phyloP scores from a whole-genome alignment of 2,329 filamentous ascomycete genomes.

The Claviceps monticola region DNA sequence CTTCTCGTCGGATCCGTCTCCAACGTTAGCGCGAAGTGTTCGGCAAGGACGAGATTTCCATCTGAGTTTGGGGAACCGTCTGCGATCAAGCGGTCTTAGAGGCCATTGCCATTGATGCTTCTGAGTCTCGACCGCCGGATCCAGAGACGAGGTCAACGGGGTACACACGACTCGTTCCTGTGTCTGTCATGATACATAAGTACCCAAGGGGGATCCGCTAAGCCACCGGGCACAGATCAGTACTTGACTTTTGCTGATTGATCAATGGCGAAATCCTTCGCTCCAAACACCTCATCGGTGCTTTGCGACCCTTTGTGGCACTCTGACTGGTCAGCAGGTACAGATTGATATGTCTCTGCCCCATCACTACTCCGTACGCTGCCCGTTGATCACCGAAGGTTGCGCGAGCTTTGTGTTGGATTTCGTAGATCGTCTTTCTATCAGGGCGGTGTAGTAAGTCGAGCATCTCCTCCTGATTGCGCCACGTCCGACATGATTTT shows the following conservation, averaged over 20 bases:
- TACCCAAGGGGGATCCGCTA: conserved; percentile 3
- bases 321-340: conserved; percentile 6
- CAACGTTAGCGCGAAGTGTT: not conserved
- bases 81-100: no score
- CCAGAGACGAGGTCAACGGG: not conserved
- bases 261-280: conserved; percentile 9
- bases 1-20: not conserved
- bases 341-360: not conserved
- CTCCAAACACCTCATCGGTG: conserved; percentile 7
- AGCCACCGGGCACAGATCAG: conserved; percentile 2
- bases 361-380: not conserved
- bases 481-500: not conserved
- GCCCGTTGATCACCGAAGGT: not conserved
- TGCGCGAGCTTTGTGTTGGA: not conserved
- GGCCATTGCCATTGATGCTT: not conserved
- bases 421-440: not conserved
- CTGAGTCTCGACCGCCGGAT: not conserved
- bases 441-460: conserved; percentile 1
- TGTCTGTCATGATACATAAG: not conserved
- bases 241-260: conserved; percentile 5
- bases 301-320: not conserved
- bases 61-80: not conserved
- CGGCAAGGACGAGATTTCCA: not conserved
- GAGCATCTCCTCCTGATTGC: not conserved
- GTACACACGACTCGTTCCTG: not conserved